phyloP scores from a whole-genome alignment of 2,329 filamentous ascomycete genomes.

The Fusarium sp. region DNA sequence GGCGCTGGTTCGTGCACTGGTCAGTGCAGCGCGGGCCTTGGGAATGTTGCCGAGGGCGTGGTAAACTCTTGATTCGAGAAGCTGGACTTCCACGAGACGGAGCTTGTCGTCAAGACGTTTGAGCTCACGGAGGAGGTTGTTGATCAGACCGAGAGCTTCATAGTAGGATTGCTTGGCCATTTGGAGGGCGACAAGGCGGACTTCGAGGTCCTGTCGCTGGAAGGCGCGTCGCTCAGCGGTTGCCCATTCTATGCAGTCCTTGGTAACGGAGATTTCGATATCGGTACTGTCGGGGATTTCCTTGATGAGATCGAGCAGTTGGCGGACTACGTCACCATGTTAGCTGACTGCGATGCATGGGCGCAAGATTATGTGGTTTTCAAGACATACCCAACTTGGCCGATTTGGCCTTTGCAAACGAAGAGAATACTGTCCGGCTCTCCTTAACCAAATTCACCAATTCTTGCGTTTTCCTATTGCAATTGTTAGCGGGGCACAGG shows the following conservation, averaged over 20 bases:
- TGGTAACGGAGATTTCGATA: conserved; percentile 92
- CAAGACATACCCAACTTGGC: conserved; percentile 85
- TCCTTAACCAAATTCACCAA: conserved; percentile 90
- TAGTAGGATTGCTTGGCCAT: conserved; percentile 99
- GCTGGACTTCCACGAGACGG: conserved; percentile 95
- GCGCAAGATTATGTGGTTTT: background rate
- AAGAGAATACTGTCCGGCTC: conserved; percentile 90
- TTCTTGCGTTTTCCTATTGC: conserved; percentile 77
- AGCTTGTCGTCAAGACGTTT: conserved; percentile 99
- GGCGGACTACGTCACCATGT: conserved; percentile 74
- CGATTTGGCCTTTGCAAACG: conserved; percentile 98
- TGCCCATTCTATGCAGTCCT: conserved; percentile 99
- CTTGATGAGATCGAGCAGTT: conserved; percentile 94
- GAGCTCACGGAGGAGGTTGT: conserved; percentile 92
- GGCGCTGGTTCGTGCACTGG: conserved; percentile 91
- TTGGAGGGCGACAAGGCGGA: conserved; percentile 90
- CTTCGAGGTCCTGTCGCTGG: conserved; percentile 97
- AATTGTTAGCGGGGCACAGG: conserved; percentile 24
- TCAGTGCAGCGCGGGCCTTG: conserved; percentile 94
- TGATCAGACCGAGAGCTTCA: conserved; percentile 95
- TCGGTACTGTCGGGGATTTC: conserved; percentile 95
- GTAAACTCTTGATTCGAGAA: conserved; percentile 96
- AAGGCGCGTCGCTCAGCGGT: conserved; percentile 94
- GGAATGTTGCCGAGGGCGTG: conserved; percentile 96
- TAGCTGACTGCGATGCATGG: conserved; percentile 17